Evolutionary conservation across 441 rosid species (phyloP).

Genomic region (Omphalea diandra): DNA sequence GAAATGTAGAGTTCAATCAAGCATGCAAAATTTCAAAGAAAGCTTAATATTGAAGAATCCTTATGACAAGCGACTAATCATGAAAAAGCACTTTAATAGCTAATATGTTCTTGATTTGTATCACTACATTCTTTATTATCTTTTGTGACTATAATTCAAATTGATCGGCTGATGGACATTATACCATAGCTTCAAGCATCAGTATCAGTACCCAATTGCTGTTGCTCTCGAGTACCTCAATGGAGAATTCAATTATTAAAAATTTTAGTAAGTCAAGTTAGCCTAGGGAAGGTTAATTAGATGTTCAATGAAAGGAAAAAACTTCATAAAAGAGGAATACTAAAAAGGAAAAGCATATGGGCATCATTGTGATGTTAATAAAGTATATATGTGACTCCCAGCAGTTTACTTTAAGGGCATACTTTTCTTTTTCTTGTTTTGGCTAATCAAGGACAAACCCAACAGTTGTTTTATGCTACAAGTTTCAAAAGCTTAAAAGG

Average conservation of each 20-base stretch:
- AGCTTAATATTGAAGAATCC: conserved; percentile 45
- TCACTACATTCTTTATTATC: conserved; percentile 25
- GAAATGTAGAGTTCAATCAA: conserved; percentile 28
- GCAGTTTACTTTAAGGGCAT: conserved; percentile 21
- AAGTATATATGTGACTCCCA: conserved; percentile 19
- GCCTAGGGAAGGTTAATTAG: too few relatives aligned
- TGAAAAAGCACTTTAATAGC: conserved; percentile 26
- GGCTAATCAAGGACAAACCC: conserved; percentile 42
- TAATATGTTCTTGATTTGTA: conserved; percentile 30
- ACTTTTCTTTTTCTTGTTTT: conserved; percentile 38
- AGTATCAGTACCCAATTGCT: conserved; percentile 31
- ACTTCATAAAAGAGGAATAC: conserved; percentile 34
- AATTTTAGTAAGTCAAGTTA: too few relatives aligned
- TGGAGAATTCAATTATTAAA: conserved; percentile 29
- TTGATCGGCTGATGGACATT: conserved; percentile 34
- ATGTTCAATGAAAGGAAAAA: too few relatives aligned
- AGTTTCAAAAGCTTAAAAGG: conserved; percentile 33
- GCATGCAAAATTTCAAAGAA: conserved; percentile 20
- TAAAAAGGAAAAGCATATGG: conserved; percentile 42
- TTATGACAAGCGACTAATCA: conserved; percentile 47
- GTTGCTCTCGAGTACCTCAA: conserved; percentile 18
- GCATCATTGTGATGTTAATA: conserved; percentile 41
- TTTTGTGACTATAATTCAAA: conserved; percentile 29
- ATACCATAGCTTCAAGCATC: conserved; percentile 36
- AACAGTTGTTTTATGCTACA: conserved; percentile 33